Evolutionary conservation across 495 filamentous ascomycete species (phyloP).

Genomic region (Neurospora africana): DNA sequence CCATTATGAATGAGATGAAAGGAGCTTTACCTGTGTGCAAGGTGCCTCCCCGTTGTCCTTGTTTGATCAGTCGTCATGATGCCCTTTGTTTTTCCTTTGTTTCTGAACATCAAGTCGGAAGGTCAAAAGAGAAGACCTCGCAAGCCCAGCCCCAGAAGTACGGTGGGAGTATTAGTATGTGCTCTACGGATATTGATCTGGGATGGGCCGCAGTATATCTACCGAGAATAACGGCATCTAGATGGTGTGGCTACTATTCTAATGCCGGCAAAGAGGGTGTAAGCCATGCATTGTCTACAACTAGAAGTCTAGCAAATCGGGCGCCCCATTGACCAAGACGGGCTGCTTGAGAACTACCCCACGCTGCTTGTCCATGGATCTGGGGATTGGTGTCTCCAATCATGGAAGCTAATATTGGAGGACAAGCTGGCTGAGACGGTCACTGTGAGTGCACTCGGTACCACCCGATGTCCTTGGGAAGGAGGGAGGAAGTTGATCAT

Average conservation of each 20-base stretch:
- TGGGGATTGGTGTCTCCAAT: neutral
- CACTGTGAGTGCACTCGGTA: no score
- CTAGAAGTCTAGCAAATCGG: neutral
- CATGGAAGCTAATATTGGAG: accelerated
- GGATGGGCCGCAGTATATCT: neutral
- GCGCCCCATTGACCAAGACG: neutral
- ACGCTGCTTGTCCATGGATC: neutral
- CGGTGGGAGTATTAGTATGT: neutral
- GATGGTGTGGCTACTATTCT: neutral
- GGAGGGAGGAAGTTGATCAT: no score
- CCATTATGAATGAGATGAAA: no score
- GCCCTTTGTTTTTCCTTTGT: no score
- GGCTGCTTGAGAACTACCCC: neutral
- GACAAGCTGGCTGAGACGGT: neutral
- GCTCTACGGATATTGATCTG: neutral
- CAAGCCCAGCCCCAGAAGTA: neutral
- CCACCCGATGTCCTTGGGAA: no score
- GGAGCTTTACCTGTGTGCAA: no score
- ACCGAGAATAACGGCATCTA: neutral
- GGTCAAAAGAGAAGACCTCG: no score
- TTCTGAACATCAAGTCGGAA: no score
- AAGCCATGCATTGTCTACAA: neutral
- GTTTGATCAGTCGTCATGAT: no score
- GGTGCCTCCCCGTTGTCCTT: no score
- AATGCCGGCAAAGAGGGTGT: neutral